Percentiles rank a stretch among this genome's conserved stretches.
Conservation (phyloP, 1,139 yeast genomes). For the Yamadazyma oceani region DNA sequence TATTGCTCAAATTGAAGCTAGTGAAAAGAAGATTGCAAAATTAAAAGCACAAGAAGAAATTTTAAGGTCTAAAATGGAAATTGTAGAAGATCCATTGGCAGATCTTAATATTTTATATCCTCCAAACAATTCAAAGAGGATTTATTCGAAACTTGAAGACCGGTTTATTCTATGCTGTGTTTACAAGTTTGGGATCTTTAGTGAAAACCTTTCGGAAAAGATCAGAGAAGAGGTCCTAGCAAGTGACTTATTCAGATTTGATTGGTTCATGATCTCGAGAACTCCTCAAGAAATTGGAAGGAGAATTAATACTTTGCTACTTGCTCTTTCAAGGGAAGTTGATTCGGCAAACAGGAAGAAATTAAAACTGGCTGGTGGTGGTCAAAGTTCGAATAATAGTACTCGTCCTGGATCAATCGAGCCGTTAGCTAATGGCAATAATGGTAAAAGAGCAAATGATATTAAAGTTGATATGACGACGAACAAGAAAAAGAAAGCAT, state of each 20-base stretch:
- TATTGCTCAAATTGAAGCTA: slow-evolving; percentile 79
- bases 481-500: slow-evolving; percentile 5
- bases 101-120: slow-evolving; percentile 80
- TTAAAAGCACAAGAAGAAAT: slow-evolving; percentile 65
- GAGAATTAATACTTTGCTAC: slow-evolving; percentile 73
- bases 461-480: slow-evolving; percentile 3
- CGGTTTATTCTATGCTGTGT: slow-evolving; percentile 74
- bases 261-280: slow-evolving; percentile 86
- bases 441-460: slow-evolving; percentile 9
- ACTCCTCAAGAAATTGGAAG: slow-evolving; percentile 83
- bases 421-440: slow-evolving; percentile 20
- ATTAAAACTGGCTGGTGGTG: slow-evolving; percentile 23
- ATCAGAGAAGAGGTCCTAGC: slow-evolving; percentile 73
- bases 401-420: slow-evolving; percentile 38
- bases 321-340: slow-evolving; percentile 76
- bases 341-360: slow-evolving; percentile 48
- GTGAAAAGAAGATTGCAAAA: slow-evolving; percentile 76
- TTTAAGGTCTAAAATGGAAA: slow-evolving; percentile 61
- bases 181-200: slow-evolving; percentile 72
- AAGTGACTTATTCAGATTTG: slow-evolving; percentile 79
- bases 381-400: slow-evolving; percentile 25
- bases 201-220: slow-evolving; percentile 68
- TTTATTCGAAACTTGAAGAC: slow-evolving; percentile 85
- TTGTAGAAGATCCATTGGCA: slow-evolving; percentile 67
- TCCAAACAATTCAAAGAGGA: slow-evolving; percentile 85